Conservation (phyloP, 75 land plant genomes). For the Cunninghamia lanceolata region DNA sequence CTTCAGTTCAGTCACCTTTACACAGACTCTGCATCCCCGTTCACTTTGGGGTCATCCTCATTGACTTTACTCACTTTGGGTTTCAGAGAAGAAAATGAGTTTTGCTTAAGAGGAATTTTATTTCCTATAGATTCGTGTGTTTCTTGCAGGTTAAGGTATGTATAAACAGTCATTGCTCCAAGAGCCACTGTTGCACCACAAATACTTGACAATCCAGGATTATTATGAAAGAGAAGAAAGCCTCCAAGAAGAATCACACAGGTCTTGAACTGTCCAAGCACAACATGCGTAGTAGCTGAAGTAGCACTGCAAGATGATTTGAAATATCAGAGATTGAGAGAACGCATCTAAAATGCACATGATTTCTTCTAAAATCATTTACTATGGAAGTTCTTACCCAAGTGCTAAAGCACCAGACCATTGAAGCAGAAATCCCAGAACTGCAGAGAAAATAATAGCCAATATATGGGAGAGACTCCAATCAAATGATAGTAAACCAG, state of each 20-base stretch:
- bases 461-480: slow-evolving; percentile 45
- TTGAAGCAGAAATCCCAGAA: slow-evolving; percentile 67
- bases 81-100: slow-evolving; percentile 11
- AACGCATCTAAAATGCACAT: not conserved
- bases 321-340: not conserved
- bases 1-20: not conserved
- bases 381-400: slow-evolving; percentile 36
- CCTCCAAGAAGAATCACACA: slow-evolving; percentile 80
- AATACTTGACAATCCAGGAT: slow-evolving; percentile 57
- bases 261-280: slow-evolving; percentile 79
- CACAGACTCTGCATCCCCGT: slow-evolving; percentile 3
- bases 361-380: not conserved
- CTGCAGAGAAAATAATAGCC: slow-evolving; percentile 57
- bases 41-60: not conserved
- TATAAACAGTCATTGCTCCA: slow-evolving; percentile 64
- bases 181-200: slow-evolving; percentile 64
- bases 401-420: slow-evolving; percentile 83
- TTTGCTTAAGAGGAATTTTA: not conserved
- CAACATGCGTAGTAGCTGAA: slow-evolving; percentile 72
- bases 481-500: slow-evolving; percentile 51
- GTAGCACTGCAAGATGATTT: slow-evolving; percentile 55
- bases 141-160: slow-evolving; percentile 45
- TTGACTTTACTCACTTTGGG: slow-evolving; percentile 22
- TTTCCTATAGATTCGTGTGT: slow-evolving; percentile 12
- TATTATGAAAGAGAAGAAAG: slow-evolving; percentile 49